A percentile compares a stretch with the other conserved stretches of the same genome.
These are phyloP conservation scores for Neonectria ditissima DNA, from an alignment of 2,329 filamentous ascomycete genomes.

Conservation along the genomic window DNA sequence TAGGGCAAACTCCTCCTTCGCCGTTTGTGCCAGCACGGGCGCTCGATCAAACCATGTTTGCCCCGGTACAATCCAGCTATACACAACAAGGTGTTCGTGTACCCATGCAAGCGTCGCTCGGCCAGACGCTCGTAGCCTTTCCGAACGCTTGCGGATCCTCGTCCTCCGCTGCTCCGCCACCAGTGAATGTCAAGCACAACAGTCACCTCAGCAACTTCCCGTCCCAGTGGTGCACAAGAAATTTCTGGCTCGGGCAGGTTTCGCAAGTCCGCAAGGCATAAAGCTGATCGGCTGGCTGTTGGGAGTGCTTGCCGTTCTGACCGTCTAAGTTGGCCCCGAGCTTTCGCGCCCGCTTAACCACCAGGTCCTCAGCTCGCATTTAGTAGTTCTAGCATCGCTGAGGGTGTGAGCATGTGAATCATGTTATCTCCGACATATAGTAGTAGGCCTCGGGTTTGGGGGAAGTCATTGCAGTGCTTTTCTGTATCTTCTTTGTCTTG, in stretches of 20 bases:
- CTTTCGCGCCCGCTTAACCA: conserved; percentile 65
- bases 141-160: conserved; percentile 64
- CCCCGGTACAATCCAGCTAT: conserved; percentile 64
- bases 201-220: conserved; percentile 77
- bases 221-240: conserved; percentile 59
- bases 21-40: conserved; percentile 79
- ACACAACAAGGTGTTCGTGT: conserved; percentile 77
- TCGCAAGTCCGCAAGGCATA: conserved; percentile 62
- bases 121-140: conserved; percentile 77
- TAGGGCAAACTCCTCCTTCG: conserved; percentile 48
- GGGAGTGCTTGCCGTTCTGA: conserved; percentile 51
- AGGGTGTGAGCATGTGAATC: neutral
- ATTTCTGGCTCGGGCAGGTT: conserved; percentile 52
- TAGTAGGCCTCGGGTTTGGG: no score
- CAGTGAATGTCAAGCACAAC: conserved; percentile 81
- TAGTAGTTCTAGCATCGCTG: no score
- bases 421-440: no score
- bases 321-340: conserved; percentile 66
- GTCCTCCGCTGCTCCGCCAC: conserved; percentile 63
- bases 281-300: conserved; percentile 79
- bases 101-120: conserved; percentile 79
- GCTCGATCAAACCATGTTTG: conserved; percentile 75
- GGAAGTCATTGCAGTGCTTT: no score
- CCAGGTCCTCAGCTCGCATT: no score
- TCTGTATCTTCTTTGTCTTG: no score